Evolutionary conservation across 495 filamentous ascomycete species (phyloP), one percentile per base, ranked within the genome.

Genomic region (Durotheca rogersii): DNA sequence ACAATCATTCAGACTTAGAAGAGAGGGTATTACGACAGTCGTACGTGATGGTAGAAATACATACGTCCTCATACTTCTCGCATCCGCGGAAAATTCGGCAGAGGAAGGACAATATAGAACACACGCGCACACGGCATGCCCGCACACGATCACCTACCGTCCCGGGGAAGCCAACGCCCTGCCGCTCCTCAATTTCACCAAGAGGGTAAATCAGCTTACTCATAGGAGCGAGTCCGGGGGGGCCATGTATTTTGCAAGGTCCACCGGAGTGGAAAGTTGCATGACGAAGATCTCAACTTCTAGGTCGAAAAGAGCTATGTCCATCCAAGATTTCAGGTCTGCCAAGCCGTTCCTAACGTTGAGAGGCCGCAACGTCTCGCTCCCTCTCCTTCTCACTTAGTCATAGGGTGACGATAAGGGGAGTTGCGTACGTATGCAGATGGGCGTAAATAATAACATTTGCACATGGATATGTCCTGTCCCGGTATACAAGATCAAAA

Each of bases 221-320:
- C n/a, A n/a, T n/a, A 7, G 43, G 38, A 44, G 12, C 16, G 17
- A 5, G 32, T 9, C 7, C 6, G 27, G 10, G 33, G 49, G 34
- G 27, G 39, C 38, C 36, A 20, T 23, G 37, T 38, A 15, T 17
- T n/a, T n/a, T 31, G 45, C 50, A 50, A 41, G 56, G 56, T 38
- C 42, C 37, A 48, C 20, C 46, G 38, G 41, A 43, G 32, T 10
- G 30, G 36, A 39, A 27, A 42, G 12, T 40, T 45, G 42, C 37
- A 48, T 32, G 15, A 39, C 42, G 56, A 56, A 47, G 56, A 60
- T 60, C 56, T 44, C 47, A 55, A 51, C 56, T 51, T 53, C 37
- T 59, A 14, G 45, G 49, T 53, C 32, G 50, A 51, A 33, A 44
- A 43, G 16, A 9, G 25, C 41, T 32, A n/a, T 55, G 44, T 33